Percentiles rank a stretch among this genome's conserved stretches.
Evolutionary conservation across 768 basidiomycete species (phyloP).

Genomic region (Pleurotus cornucopiae): DNA sequence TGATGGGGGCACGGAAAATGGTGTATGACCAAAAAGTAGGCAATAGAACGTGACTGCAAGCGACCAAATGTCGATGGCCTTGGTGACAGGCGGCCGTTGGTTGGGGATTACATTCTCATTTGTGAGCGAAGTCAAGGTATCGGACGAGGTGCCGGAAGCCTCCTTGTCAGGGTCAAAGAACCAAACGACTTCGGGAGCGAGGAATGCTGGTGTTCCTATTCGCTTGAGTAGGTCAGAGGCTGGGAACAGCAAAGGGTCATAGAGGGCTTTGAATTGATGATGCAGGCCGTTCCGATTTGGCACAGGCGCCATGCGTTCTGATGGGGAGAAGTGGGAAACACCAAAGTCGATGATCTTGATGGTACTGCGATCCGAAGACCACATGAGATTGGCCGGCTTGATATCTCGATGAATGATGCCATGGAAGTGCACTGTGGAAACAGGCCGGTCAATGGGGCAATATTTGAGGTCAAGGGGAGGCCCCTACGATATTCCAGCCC

Average conservation of each 20-base stretch:
- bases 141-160: constrained; percentile 17
- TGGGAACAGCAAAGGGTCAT: constrained; percentile 29
- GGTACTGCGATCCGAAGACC: constrained; percentile 76
- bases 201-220: constrained; percentile 39
- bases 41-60: constrained; percentile 45
- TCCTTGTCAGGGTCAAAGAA: constrained; percentile 22
- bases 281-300: background rate
- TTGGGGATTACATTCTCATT: constrained; percentile 13
- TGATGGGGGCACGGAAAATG: constrained; percentile 32
- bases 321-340: constrained; percentile 54
- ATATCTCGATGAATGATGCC: constrained; percentile 88
- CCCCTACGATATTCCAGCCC: constrained; percentile 39
- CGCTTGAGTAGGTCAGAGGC: constrained; percentile 33
- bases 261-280: constrained; percentile 2
- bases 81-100: constrained; percentile 36
- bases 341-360: constrained; percentile 96
- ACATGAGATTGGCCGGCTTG: constrained; percentile 89
- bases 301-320: background rate
- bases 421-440: constrained; percentile 18
- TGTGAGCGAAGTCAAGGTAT: constrained; percentile 14
- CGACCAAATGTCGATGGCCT: constrained; percentile 44
- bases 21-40: constrained; percentile 40
- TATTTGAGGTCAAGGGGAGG: background rate
- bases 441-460: background rate
- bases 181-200: constrained; percentile 43